Evolutionary conservation across 805 yeast genomes (phyloP).

Genomic region (Candida pseudoglaebosa): DNA sequence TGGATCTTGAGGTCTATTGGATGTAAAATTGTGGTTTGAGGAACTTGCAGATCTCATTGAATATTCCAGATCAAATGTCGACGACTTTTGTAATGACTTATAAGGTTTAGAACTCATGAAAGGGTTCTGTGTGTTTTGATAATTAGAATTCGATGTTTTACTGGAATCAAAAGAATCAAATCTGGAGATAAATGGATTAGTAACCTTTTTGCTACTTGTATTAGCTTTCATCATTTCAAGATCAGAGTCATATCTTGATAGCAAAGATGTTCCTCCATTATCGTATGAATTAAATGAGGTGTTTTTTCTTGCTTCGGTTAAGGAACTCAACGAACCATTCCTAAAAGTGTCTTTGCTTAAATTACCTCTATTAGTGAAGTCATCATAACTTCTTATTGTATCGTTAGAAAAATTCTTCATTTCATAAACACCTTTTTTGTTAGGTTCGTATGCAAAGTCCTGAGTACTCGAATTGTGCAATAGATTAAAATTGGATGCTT

Average conservation of each 20-base stretch:
- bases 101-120: not conserved
- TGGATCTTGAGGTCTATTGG: not conserved
- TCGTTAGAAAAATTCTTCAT: not conserved
- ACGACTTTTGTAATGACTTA: not conserved
- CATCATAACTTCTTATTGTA: not conserved
- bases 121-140: not conserved
- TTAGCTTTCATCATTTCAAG: not conserved
- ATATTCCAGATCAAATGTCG: not conserved
- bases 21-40: not conserved
- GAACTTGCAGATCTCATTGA: not conserved
- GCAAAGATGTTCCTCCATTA: not conserved
- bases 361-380: not conserved
- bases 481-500: not conserved
- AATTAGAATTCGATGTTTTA: not conserved
- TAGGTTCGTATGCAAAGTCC: not conserved
- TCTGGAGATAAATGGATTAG: not conserved
- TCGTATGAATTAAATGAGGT: not conserved
- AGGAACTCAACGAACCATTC: not conserved
- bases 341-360: not conserved
- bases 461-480: not conserved
- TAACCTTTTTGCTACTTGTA: not conserved
- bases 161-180: not conserved
- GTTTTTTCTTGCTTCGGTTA: not conserved
- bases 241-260: not conserved
- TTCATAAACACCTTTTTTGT: not conserved